Evolutionary conservation across 495 filamentous ascomycete genomes (phyloP).

Genomic region (Penicillium egyptiacum): DNA sequence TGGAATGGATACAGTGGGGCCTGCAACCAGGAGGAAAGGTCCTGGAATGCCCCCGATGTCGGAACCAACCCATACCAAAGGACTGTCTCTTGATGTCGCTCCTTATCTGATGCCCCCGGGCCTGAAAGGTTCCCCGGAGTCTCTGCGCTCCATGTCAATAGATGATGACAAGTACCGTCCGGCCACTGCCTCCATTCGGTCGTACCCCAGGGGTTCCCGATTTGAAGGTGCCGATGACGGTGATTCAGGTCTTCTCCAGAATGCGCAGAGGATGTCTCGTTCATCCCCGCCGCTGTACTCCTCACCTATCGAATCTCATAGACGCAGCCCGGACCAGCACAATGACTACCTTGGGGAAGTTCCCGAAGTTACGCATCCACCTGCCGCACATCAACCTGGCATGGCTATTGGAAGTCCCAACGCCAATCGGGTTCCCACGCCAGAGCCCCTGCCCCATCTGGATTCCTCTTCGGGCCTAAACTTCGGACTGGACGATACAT

Average conservation of each 20-base stretch:
- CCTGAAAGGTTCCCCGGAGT: constrained; percentile 76
- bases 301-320: constrained; percentile 18
- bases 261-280: constrained; percentile 65
- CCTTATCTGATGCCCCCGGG: constrained; percentile 90
- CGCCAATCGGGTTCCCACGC: constrained; percentile 32
- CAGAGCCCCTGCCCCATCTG: constrained; percentile 19
- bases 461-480: constrained; percentile 20
- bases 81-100: constrained; percentile 73
- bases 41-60: constrained; percentile 32
- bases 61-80: constrained; percentile 54
- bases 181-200: constrained; percentile 63
- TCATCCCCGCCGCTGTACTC: constrained; percentile 55
- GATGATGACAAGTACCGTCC: constrained; percentile 85
- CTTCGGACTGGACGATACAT: constrained; percentile 18
- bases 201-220: constrained; percentile 46
- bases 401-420: constrained; percentile 17
- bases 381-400: constrained; percentile 19
- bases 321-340: constrained; percentile 13
- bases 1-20: constrained; percentile 62
- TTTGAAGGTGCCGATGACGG: constrained; percentile 52
- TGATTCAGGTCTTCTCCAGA: constrained; percentile 59
- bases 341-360: constrained; percentile 17
- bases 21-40: constrained; percentile 43
- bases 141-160: constrained; percentile 74
- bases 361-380: constrained; percentile 12